Conservation (phyloP, 169 alveolate species). For the Eimeria necatrix region DNA sequence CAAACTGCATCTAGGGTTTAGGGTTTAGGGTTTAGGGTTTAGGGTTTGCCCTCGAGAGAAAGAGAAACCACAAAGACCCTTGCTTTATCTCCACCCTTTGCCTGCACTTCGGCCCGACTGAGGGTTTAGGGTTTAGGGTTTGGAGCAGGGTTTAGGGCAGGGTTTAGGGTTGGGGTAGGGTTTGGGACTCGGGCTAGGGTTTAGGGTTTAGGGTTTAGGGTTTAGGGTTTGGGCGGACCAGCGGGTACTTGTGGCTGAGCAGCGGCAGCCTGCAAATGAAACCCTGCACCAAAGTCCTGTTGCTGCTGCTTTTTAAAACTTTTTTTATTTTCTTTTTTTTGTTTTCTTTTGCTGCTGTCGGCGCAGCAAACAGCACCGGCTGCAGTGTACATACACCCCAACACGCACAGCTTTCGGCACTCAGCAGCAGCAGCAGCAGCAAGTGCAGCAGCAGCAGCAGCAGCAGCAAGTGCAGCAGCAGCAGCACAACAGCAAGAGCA, state of each 20-base stretch:
- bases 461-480: not conserved
- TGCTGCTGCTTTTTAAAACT: not conserved
- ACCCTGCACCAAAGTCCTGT: not conserved
- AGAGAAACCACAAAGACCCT: too few species aligned
- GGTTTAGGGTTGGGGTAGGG: too few species aligned
- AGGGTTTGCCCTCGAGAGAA: too few species aligned
- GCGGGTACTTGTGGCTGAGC: not conserved
- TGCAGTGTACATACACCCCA: not conserved
- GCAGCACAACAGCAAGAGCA: not conserved
- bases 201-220: too few species aligned
- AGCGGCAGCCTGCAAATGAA: not conserved
- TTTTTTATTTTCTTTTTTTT: not conserved
- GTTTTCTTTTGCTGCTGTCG: not conserved
- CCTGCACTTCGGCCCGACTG: too few species aligned
- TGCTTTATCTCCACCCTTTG: too few species aligned
- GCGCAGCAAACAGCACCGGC: slow-evolving; percentile 1
- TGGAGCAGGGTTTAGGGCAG: too few species aligned
- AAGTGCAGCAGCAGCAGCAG: not conserved
- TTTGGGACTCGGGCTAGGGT: too few species aligned
- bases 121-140: too few species aligned
- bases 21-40: too few species aligned
- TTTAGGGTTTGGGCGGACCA: not conserved
- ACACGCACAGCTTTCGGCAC: not conserved
- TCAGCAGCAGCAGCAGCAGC: not conserved
- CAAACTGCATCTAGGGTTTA: too few species aligned